Conservation (phyloP, 2,329 filamentous ascomycete species). For the Botrytis byssoidea region DNA sequence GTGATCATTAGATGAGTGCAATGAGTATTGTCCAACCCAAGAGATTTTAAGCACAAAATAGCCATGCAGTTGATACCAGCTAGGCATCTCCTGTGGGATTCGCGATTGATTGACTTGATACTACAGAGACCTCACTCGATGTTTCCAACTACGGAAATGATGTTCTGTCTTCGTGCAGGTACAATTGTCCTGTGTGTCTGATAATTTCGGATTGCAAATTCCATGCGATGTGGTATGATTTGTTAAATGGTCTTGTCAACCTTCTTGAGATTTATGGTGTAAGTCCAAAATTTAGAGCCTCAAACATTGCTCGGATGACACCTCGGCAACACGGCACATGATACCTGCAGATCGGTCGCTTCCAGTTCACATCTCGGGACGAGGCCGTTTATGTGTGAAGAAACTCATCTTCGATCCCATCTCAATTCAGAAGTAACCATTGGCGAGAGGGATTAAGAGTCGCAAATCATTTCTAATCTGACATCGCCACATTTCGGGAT, state of each 20-base stretch:
- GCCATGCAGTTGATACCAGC: neutral
- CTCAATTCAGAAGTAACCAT: neutral
- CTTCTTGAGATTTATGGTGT: neutral
- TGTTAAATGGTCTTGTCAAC: neutral
- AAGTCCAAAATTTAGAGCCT: neutral
- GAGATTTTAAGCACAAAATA: neutral
- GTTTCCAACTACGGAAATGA: neutral
- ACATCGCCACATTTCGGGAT: slow-evolving; percentile 1
- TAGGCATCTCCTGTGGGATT: neutral
- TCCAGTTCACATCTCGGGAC: neutral
- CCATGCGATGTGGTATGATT: neutral
- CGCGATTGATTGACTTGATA: neutral
- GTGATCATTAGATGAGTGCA: neutral
- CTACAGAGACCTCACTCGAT: neutral
- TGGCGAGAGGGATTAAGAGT: neutral
- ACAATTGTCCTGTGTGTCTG: neutral
- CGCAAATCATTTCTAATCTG: neutral
- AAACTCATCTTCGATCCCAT: neutral
- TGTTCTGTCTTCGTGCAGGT: neutral
- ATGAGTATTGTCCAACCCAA: neutral
- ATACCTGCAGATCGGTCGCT: neutral
- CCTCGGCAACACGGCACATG: neutral
- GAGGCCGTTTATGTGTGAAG: neutral
- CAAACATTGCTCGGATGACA: neutral
- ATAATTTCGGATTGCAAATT: neutral